phyloP scores from a whole-genome alignment of 129 eudicot species.

The Flaveria linearis region DNA sequence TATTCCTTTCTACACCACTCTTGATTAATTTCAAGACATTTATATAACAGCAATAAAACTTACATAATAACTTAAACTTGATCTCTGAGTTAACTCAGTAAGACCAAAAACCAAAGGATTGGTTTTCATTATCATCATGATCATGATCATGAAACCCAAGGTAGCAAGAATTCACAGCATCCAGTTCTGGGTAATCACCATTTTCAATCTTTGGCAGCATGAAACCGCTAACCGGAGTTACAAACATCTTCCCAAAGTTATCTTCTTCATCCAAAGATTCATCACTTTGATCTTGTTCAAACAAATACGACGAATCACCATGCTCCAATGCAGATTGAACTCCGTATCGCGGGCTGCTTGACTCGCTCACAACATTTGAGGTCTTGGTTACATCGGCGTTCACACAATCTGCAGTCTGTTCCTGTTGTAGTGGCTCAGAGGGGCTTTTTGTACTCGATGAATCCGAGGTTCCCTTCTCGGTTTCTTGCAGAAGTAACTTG shows the following conservation, averaged over 20 bases:
- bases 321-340: constrained; percentile 49
- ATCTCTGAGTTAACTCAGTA: constrained; percentile 46
- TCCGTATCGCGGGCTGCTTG: constrained; percentile 46
- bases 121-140: constrained; percentile 50
- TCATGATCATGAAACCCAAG: constrained; percentile 48
- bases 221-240: constrained; percentile 35
- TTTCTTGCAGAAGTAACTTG: constrained; percentile 48
- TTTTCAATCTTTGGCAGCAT: constrained; percentile 45
- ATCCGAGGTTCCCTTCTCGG: constrained; percentile 41
- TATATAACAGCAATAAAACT: constrained; percentile 12
- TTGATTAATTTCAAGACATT: constrained; percentile 17
- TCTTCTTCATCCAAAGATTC: constrained; percentile 65
- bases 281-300: constrained; percentile 72
- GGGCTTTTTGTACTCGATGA: constrained; percentile 35
- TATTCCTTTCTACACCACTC: constrained; percentile 35
- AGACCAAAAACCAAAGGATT: constrained; percentile 66
- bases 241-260: constrained; percentile 42
- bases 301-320: constrained; percentile 54
- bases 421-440: constrained; percentile 44
- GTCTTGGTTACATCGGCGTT: constrained; percentile 33
- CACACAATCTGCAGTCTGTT: constrained; percentile 35
- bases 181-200: constrained; percentile 37
- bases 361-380: constrained; percentile 38
- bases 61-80: constrained; percentile 32
- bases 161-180: constrained; percentile 48